Evolutionary conservation across 345 rosid species (phyloP), one percentile per base, ranked within the genome.

Genomic region (Acer campestre): DNA sequence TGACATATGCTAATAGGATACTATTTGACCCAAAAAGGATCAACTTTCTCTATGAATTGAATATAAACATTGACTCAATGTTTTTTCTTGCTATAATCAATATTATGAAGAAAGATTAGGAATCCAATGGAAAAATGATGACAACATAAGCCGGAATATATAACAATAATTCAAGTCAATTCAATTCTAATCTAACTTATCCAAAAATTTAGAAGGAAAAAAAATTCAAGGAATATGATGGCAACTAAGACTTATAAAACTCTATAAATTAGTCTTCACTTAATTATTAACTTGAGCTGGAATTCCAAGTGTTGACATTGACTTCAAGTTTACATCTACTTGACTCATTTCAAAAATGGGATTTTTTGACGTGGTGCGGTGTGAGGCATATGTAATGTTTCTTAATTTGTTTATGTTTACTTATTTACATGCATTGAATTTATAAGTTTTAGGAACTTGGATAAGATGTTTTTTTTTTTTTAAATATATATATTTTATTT

Each of bases 281-380:
- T 11, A 38, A 13, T 75, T 63, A n/a, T 35, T 31, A 25, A 9
- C 71, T 10, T 1, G 46, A 58, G 11, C 56, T 16, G 1, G 67
- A 58, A 58, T 35, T 75, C 58, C 35, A 59, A 22, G 42, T 20
- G 70, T 75, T 58, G 84, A 82, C 77, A 55, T 75, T 25, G 85
- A 85, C 77, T 73, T 72, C n/a, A 51, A 78, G 80, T 76, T 68
- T 68, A 75, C 75, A 63, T 71, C 58, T 82, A 27, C 55, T 74
- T 35, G 81, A 79, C 82, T 55, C 55, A 77, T 69, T 80, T 68
- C 61, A 75, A 4, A 35, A 29, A 29, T 29, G 31, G 31, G 31
- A 29, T 29, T 29, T 29, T 29, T 3, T 0, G 3, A 35, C 1
- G 0, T 3, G 38, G n/a, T n/a, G n/a, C n/a, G n/a, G n/a, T n/a